Evolutionary conservation across 169 alveolate species (phyloP), one percentile per base, ranked within the genome.

Genomic region (Babesia bovis): DNA sequence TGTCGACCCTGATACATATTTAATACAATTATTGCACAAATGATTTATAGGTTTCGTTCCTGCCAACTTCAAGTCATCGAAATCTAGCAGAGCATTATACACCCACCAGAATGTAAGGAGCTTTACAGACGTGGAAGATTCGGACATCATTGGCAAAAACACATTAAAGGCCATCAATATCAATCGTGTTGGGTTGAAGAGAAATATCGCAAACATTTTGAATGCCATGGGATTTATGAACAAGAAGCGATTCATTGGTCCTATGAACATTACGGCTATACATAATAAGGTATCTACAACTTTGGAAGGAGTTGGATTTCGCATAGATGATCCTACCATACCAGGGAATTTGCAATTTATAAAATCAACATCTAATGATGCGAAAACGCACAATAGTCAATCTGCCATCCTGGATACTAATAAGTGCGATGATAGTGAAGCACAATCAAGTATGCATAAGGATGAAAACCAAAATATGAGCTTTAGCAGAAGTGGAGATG

Each of bases 31-130:
- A 6, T 21, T 7, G 45, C 13, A 9, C 45, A 38, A 9, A 38
- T 9, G 7, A 38, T 7, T 36, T 51, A 23, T 35, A 72, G 87
- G 83, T 3, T 78, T 70, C 58, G 76, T 53, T 28, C 87, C 87
- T 21, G 40, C 76, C 0, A 59, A 51, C 52, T 78, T 78, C 42
- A 78, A 78, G 57, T 68, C 83, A 6, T 78, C 87, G 12, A 78
- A 53, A 51, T 33, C 70, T 0, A 57, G 44, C 23, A 7, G 87
- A 33, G 83, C 87, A 1, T 42, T 38, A 28, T 69, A 78, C 40
- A 49, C 55, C 25, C 68, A 56, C 23, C 87, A 78, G 45, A 70
- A 19, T 38, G 66, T 57, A 13, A 25, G 69, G 40, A 28, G 28
- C 7, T 59, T 67, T 52, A 60, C 69, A 25, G 87, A 67, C 30